These are phyloP conservation scores for Metschnikowia cerradonensis DNA, from an alignment of 805 yeast species.

Conservation along the genomic window DNA sequence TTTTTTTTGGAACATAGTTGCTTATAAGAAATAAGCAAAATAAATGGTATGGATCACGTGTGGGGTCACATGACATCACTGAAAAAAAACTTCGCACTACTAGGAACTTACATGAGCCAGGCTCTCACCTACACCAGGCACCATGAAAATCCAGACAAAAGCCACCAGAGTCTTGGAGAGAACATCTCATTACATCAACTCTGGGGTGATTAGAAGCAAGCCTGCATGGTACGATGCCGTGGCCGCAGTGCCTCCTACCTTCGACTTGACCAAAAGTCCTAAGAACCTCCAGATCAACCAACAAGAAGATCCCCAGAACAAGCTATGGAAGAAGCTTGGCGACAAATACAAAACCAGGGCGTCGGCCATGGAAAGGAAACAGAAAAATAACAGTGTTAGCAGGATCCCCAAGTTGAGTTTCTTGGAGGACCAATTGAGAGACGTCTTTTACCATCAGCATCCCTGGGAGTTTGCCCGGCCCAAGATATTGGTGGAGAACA, in stretches of 20 bases:
- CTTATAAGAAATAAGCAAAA: too few relatives aligned
- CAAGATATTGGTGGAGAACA: conserved; percentile 72
- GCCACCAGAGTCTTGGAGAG: conserved; percentile 77
- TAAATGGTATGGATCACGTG: background rate
- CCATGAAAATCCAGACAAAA: conserved; percentile 60
- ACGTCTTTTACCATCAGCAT: conserved; percentile 82
- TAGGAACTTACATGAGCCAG: background rate
- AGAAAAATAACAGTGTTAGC: conserved; percentile 39
- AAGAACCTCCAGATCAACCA: conserved; percentile 27
- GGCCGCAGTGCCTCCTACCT: conserved; percentile 75
- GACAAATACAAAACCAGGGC: conserved; percentile 46
- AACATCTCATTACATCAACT: conserved; percentile 69
- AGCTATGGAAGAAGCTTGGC: conserved; percentile 13
- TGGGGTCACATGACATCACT: conserved; percentile 5
- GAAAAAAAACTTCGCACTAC: conserved; percentile 3
- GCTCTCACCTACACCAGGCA: background rate
- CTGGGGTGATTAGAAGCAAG: conserved; percentile 63
- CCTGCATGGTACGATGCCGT: conserved; percentile 92
- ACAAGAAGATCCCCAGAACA: conserved; percentile 26
- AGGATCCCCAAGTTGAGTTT: conserved; percentile 52
- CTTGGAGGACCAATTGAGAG: conserved; percentile 78
- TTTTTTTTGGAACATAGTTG: too few relatives aligned
- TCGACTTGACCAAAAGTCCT: conserved; percentile 50
- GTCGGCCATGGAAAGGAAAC: conserved; percentile 30
- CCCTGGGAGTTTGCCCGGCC: conserved; percentile 98